A percentile compares a stretch with the other conserved stretches of the same genome.
Conservation (phyloP, 225 moss, liverwort and hornwort species). For the Pleurozium schreberi region DNA sequence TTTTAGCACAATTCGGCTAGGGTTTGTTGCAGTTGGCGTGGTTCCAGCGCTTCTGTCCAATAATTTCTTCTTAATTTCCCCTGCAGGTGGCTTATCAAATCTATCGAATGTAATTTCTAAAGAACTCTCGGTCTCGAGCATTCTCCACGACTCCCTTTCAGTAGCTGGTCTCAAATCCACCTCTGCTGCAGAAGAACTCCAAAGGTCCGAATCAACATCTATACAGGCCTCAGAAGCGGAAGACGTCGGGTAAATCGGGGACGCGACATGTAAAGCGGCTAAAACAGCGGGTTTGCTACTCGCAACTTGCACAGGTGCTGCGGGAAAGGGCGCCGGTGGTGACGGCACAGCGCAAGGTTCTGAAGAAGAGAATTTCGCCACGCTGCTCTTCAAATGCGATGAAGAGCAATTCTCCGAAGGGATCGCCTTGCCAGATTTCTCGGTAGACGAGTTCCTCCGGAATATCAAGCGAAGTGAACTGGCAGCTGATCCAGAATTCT, state of each 20-base stretch:
- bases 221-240: not conserved
- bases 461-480: conserved; percentile 47
- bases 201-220: conserved; percentile 20
- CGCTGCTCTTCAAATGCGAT: not conserved
- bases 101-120: conserved; percentile 40
- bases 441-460: conserved; percentile 30
- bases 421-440: conserved; percentile 12
- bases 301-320: not conserved
- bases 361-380: not conserved
- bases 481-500: conserved; percentile 23
- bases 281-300: conserved; percentile 15
- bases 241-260: conserved; percentile 42
- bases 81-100: conserved; percentile 14
- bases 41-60: conserved; percentile 21
- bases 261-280: conserved; percentile 34
- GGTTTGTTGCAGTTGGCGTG: conserved; percentile 10
- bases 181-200: conserved; percentile 40
- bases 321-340: not conserved
- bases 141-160: conserved; percentile 32
- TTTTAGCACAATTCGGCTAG: conserved; percentile 56
- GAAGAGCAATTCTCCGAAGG: not conserved
- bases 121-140: conserved; percentile 41
- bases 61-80: conserved; percentile 19
- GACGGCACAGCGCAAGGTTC: not conserved
- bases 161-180: conserved; percentile 34